Conservation (phyloP, 2,329 filamentous ascomycete species). For the Aspergillus glaucus region DNA sequence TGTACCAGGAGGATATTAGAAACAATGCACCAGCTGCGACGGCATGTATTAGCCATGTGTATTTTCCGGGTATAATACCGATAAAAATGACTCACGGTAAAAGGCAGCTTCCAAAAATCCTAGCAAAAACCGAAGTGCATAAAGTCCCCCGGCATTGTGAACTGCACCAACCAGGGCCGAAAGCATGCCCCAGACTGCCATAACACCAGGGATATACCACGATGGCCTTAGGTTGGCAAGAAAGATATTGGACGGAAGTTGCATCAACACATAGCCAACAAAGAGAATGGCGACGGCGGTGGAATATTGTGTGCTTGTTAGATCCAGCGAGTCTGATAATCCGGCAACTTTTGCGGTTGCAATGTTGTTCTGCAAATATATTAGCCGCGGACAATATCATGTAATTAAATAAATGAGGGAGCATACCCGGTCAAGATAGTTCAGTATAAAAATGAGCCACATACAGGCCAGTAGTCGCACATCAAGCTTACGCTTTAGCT, state of each 20-base stretch:
- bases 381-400: too few relatives aligned
- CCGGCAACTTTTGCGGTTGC: conserved; percentile 36
- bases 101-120: conserved; percentile 38
- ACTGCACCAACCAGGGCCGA: too few relatives aligned
- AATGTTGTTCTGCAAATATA: conserved; percentile 27
- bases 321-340: conserved; percentile 31
- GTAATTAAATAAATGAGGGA: neutral
- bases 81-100: conserved; percentile 23
- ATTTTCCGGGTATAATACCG: too few relatives aligned
- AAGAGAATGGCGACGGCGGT: conserved; percentile 42
- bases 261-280: conserved; percentile 23
- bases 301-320: conserved; percentile 38
- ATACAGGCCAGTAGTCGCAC: neutral
- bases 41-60: too few relatives aligned
- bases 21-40: conserved; percentile 52
- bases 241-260: too few relatives aligned
- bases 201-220: too few relatives aligned
- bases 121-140: conserved; percentile 33
- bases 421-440: neutral
- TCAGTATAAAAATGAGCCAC: neutral
- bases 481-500: neutral
- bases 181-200: too few relatives aligned
- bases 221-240: too few relatives aligned
- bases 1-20: conserved; percentile 63
- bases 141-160: conserved; percentile 1